These are phyloP conservation scores for Uromyces viciae-fabae DNA, from an alignment of 1,284 basidiomycete species.

Conservation along the genomic window DNA sequence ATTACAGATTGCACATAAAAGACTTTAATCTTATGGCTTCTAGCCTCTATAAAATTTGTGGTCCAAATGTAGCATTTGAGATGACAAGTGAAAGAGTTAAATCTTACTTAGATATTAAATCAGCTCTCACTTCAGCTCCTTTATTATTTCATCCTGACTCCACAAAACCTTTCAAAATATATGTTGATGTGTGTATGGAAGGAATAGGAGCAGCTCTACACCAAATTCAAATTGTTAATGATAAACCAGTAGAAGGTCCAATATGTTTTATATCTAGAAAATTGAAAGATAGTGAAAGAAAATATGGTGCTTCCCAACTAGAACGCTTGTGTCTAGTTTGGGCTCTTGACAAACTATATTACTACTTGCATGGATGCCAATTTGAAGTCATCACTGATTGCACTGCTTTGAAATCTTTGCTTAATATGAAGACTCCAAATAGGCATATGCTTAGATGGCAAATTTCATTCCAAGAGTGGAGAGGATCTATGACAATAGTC, in stretches of 20 bases:
- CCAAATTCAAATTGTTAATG: background rate
- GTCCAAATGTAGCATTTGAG: background rate
- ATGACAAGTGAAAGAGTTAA: conserved; percentile 9
- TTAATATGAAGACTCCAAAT: background rate
- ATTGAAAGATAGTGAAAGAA: background rate
- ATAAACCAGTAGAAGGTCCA: background rate
- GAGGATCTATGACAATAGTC: background rate
- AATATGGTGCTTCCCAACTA: background rate
- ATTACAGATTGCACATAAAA: conserved; percentile 5
- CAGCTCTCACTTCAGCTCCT: background rate
- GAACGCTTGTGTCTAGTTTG: background rate
- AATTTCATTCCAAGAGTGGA: background rate
- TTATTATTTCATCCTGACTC: background rate
- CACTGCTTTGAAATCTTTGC: background rate
- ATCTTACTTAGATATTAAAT: background rate
- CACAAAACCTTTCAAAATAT: background rate
- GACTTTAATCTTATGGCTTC: background rate
- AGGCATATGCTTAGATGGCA: background rate
- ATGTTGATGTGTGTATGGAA: background rate
- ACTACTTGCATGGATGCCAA: background rate
- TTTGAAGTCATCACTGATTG: conserved; percentile 12
- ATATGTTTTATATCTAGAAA: background rate
- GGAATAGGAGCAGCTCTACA: background rate
- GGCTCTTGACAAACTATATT: background rate
- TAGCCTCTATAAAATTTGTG: background rate